Percentiles rank a stretch among this genome's conserved stretches.
These are phyloP conservation scores for Saccharomyces mikatae DNA, from an alignment of 805 yeast species.

Conservation along the genomic window DNA sequence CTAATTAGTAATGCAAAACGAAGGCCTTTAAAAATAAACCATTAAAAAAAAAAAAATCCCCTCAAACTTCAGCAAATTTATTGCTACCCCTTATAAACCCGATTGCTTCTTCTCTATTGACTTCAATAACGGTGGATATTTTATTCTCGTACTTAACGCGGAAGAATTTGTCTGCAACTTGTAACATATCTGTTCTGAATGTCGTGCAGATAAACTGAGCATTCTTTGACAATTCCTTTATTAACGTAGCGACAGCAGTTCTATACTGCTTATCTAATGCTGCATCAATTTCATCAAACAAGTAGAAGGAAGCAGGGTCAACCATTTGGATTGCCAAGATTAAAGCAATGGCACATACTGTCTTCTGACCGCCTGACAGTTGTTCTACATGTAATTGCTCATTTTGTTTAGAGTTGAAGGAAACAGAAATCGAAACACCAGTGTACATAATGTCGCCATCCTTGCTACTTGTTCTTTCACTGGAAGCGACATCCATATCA, in stretches of 20 bases:
- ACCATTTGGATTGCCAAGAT: conserved; percentile 89
- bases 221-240: conserved; percentile 51
- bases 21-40: not conserved
- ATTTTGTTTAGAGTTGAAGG: conserved; percentile 77
- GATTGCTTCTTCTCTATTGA: conserved; percentile 64
- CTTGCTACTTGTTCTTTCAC: not conserved
- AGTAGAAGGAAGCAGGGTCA: conserved; percentile 94
- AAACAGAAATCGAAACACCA: conserved; percentile 81
- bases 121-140: conserved; percentile 68
- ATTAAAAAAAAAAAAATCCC: not conserved
- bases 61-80: conserved; percentile 22
- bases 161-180: conserved; percentile 76
- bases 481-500: conserved; percentile 13
- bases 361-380: conserved; percentile 93
- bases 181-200: conserved; percentile 86
- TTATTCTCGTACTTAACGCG: conserved; percentile 82
- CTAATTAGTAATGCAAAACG: conserved; percentile 1
- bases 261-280: conserved; percentile 89
- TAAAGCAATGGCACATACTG: conserved; percentile 90
- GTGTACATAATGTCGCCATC: conserved; percentile 37
- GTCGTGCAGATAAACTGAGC: conserved; percentile 97
- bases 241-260: conserved; percentile 72
- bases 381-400: conserved; percentile 87
- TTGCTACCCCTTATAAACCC: conserved; percentile 65
- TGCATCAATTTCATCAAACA: conserved; percentile 96